Base-by-base conservation (phyloP, 345 rosid genomes). In the Tarenaya hassleriana region DNA sequence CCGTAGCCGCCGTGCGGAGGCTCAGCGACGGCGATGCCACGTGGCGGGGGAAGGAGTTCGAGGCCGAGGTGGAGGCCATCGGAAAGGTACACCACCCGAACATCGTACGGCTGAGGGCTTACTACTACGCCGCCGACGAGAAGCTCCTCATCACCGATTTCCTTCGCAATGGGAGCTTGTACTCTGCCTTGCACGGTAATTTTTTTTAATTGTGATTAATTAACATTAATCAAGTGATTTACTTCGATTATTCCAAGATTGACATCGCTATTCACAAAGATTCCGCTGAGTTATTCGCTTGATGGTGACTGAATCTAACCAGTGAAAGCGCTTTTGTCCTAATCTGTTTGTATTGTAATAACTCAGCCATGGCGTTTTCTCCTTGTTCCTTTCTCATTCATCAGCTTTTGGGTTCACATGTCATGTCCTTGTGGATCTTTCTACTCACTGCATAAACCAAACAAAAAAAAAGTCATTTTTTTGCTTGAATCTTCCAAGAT, bases 11-110 rank as follows among this genome's bases (percentile, higher is more conserved):
- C 0, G 98, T 92, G 20, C 78, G 95, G 63, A 70, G 98, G 38
- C 69, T 92, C 58, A 78, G 84, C 44, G 98, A 84, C 32, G 90
- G 86, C 10, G 90, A 88, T 41, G 72, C 70, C 51, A 55, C 68
- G 58, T 84, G 88, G 95, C 70, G 78, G 50, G 51, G 78, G 5
- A 92, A 74, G 73, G 95, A 92, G 56, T 92, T 92, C n/a, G 95
- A 83, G 58, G 51, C 74, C 0, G 96, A 92, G 62, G 82, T 84
- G 51, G 96, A 83, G 63, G 79, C 83, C 10, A 83, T 85, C 3
- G 73, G 72, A 42, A 77, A 76, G 69, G 83, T 85, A 55, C 76
- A 69, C 34, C 98, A 92, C 29, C 96, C 96, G 2, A 88, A 83
- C 44, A 79, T 92, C 61, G 78, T 83, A 34, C 72, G 82, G 71